Base-by-base conservation (phyloP, 495 filamentous ascomycete genomes). In the Pseudoneurospora amorphoporcata region DNA sequence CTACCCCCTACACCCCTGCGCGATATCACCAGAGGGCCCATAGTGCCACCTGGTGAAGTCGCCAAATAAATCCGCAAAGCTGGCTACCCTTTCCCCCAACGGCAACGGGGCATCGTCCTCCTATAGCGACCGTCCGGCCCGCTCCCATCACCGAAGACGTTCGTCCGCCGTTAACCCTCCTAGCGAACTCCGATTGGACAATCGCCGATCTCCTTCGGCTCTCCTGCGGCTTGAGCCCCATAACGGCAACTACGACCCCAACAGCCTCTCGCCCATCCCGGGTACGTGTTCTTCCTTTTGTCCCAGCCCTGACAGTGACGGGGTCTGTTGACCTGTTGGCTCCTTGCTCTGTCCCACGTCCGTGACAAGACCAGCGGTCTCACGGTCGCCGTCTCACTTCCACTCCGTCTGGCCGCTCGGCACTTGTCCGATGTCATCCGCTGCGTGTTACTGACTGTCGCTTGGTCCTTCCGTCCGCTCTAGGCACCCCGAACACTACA, bases 401-500 rank as follows among this genome's bases (percentile, higher is more conserved):
- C 53, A 35, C 53, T 32, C 5, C 5, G 53, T 65, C 53, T 35
- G 53, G 23, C 53, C 53, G 53, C 23, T 61, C 12, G 23, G 10
- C 23, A 29, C 39, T 16, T 72, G 71, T 73, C 45, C 43, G 37
- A 73, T 73, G 38, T 39, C 32, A 73, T 61, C 43, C 17, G 69
- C 43, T 9, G 69, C 39, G 70, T 43, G 23, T 65, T 71, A 70
- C 73, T 75, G 65, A 72, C 69, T 39, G 71, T 47, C 73, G 43
- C 65, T 68, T 45, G 71, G 69, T 68, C 69, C 70, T 74, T 73
- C 72, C 23, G 41, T 42, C 47, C 39, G 68, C 40, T 73, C 43
- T 71, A 84, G 85, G 83, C 72, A 87, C 83, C 39, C 84, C 85
- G 32, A 83, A 78, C 69, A 74, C 75, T 73, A 80, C 84, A 74